phyloP scores from a whole-genome alignment of 2,329 filamentous ascomycete genomes.

The Epichloe baconii region DNA sequence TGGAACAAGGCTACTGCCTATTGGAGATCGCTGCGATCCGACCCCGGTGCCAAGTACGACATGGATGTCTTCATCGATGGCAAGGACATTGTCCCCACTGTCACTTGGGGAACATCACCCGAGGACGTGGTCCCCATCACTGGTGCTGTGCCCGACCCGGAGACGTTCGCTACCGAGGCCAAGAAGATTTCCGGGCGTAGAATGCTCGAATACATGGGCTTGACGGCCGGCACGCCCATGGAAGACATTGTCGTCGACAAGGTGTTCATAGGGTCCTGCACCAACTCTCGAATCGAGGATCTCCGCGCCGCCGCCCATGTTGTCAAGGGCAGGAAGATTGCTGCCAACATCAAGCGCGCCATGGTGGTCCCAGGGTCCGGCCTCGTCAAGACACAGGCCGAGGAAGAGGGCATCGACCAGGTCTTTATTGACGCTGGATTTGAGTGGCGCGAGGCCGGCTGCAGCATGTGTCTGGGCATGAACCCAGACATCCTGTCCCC shows the following conservation, averaged over 20 bases:
- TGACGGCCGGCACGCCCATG: constrained; percentile 75
- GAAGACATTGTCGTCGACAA: constrained; percentile 89
- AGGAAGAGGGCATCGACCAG: constrained; percentile 83
- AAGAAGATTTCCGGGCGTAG: constrained; percentile 71
- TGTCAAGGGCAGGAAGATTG: constrained; percentile 77
- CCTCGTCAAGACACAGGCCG: constrained; percentile 82
- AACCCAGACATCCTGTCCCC: constrained; percentile 88
- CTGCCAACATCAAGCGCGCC: constrained; percentile 78
- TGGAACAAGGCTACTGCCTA: constrained; percentile 83
- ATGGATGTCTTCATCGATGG: constrained; percentile 78
- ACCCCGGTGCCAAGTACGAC: constrained; percentile 82
- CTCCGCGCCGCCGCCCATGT: constrained; percentile 75
- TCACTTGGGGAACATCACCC: constrained; percentile 94
- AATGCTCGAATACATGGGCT: constrained; percentile 92
- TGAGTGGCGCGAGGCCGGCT: constrained; percentile 95
- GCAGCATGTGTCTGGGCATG: constrained; percentile 99
- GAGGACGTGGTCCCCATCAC: constrained; percentile 95
- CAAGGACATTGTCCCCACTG: constrained; percentile 84
- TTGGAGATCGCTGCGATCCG: constrained; percentile 77
- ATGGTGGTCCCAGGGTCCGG: constrained; percentile 96
- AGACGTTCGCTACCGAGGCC: constrained; percentile 65
- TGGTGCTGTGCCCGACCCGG: constrained; percentile 77
- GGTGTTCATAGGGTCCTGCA: constrained; percentile 96
- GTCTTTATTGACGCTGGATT: constrained; percentile 88
- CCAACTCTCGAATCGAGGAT: constrained; percentile 94